phyloP scores from a whole-genome alignment of 75 land plant genomes.

The Pseudotsuga menziesii region DNA sequence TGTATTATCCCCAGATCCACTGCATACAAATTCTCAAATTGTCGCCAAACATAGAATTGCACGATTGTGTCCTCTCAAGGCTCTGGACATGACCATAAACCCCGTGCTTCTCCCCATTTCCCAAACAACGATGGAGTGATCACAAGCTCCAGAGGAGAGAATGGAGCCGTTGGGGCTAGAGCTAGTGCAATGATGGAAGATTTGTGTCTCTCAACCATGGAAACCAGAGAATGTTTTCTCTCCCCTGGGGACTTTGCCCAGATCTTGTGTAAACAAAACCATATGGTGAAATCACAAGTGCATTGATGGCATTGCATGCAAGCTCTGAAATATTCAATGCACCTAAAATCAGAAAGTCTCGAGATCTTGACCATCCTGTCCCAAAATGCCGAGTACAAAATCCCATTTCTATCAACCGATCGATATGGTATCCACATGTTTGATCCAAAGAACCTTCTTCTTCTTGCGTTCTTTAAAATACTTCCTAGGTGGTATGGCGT shows the following conservation, averaged over 20 bases:
- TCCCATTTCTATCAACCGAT: conserved; percentile 25
- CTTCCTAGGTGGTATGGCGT: conserved; percentile 28
- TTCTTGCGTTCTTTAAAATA: conserved; percentile 62
- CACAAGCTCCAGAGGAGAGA: conserved; percentile 62
- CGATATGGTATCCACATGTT: conserved; percentile 67
- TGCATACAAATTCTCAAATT: conserved; percentile 20
- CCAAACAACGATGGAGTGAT: conserved; percentile 64
- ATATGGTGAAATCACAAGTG: conserved; percentile 9
- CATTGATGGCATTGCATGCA: conserved; percentile 33
- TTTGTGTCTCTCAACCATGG: conserved; percentile 47
- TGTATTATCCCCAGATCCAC: conserved; percentile 66
- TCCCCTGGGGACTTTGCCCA: conserved; percentile 28
- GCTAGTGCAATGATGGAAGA: conserved; percentile 70
- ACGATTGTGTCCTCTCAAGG: conserved; percentile 47
- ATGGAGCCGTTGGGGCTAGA: conserved; percentile 33
- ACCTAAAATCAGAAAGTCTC: conserved; percentile 25
- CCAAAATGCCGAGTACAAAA: conserved; percentile 36
- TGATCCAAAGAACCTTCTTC: conserved; percentile 55
- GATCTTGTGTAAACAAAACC: conserved; percentile 57
- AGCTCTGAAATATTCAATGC: conserved; percentile 29
- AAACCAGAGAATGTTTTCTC: conserved; percentile 23
- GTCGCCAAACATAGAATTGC: conserved; percentile 54
- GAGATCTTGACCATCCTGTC: conserved; percentile 31
- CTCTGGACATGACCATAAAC: conserved; percentile 38
- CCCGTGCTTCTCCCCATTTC: conserved; percentile 37